A percentile compares a stretch with the other conserved stretches of the same genome.
Evolutionary conservation across 176 grass and related monocot genomes (phyloP).

Genomic region (Oryza longistaminata): DNA sequence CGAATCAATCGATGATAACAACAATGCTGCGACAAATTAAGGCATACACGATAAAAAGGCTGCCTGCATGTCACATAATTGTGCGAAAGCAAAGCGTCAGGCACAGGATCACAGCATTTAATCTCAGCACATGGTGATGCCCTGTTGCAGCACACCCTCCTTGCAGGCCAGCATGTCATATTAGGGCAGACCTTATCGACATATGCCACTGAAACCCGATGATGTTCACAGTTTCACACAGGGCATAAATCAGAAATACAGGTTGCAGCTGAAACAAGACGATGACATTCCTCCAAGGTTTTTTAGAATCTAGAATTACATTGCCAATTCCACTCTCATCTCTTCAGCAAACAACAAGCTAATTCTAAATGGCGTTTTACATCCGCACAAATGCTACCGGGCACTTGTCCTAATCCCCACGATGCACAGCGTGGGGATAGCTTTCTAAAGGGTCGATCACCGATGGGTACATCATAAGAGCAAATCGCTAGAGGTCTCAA

Average conservation of each 20-base stretch:
- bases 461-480: neutral
- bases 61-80: constrained; percentile 18
- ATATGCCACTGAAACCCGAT: neutral
- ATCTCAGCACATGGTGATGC: constrained; percentile 31
- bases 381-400: neutral
- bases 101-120: constrained; percentile 8
- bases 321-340: neutral
- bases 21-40: neutral
- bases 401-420: constrained; percentile 2
- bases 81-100: neutral
- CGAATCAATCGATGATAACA: neutral
- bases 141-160: neutral
- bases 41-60: neutral
- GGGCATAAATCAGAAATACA: neutral
- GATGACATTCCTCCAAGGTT: neutral
- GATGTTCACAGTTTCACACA: neutral
- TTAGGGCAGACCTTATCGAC: neutral
- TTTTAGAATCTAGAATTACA: neutral
- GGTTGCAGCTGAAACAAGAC: neutral
- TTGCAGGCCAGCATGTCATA: neutral
- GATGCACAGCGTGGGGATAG: neutral
- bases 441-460: neutral
- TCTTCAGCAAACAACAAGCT: neutral
- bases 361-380: neutral
- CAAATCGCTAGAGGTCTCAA: neutral